Evolutionary conservation across 148 eudicot genomes (phyloP).

Genomic region (Vaccinium vitisidaea): DNA sequence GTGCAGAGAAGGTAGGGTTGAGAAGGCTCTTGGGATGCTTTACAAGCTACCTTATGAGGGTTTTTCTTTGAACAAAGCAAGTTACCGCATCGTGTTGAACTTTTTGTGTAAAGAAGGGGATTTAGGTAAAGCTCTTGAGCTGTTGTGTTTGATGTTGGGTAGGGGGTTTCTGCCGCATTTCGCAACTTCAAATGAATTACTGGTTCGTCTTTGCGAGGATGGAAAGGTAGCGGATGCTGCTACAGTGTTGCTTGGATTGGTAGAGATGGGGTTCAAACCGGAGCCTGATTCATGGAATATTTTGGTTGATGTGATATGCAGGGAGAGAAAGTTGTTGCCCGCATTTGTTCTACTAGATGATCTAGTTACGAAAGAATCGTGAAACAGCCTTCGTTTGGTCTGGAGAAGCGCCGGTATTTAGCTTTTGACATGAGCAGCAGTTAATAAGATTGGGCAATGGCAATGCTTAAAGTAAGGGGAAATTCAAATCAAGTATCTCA

Average conservation of each 20-base stretch:
- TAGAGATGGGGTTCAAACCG: constrained; percentile 71
- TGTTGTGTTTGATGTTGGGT: constrained; percentile 70
- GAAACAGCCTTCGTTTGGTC: no score
- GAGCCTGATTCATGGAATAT: constrained; percentile 65
- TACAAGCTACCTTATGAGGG: constrained; percentile 73
- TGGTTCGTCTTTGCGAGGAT: constrained; percentile 62
- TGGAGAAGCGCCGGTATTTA: background rate
- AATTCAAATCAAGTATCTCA: no score
- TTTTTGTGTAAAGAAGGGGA: constrained; percentile 51
- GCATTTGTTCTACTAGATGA: constrained; percentile 63
- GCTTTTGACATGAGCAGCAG: background rate
- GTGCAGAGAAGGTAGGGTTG: constrained; percentile 47
- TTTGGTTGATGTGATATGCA: constrained; percentile 59
- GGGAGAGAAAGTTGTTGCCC: constrained; percentile 80
- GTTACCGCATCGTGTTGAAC: constrained; percentile 28
- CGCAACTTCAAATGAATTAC: constrained; percentile 70
- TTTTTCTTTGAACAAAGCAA: constrained; percentile 36
- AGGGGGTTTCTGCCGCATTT: constrained; percentile 86
- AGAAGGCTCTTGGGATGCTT: constrained; percentile 75
- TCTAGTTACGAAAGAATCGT: no score
- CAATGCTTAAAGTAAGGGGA: background rate
- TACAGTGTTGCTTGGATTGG: constrained; percentile 45
- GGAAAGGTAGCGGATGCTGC: constrained; percentile 66
- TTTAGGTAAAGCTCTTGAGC: constrained; percentile 50
- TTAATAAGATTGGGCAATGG: background rate